Base-by-base conservation (phyloP, 169 alveolate genomes). In the Cryptosporidium xiaoi region DNA sequence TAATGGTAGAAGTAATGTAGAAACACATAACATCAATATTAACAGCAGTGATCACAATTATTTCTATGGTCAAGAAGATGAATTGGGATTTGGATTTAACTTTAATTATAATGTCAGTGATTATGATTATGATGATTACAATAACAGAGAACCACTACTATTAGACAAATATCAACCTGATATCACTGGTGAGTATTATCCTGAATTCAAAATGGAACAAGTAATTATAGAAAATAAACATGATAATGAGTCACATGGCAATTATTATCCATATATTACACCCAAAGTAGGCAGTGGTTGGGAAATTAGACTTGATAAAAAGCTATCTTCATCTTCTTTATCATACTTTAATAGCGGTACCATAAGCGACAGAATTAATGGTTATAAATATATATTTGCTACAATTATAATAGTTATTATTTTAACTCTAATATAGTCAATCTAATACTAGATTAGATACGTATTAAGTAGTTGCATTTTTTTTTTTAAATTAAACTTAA, bases 161-260 rank as follows among this genome's bases (percentile, higher is more conserved):
- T 31, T 77, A n/a, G 87, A 77, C 53, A 77, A 77, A 62, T 77
- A 77, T 34, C 87, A 44, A 12, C 87, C 87, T 20, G 87, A 77
- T 48, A 31, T 77, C 27, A 34, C 71, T 1, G 87, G 87, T 5
- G 34, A 77, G 13, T 53, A 44, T 20, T 77, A 56, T 16, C 87
- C 87, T 16, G 87, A 77, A 62, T 77, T 77, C 51, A 62, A 77
- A 60, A 77, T 77, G 87, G 56, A 69, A 1, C 64, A 69, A 56
- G 13, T 69, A 7, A 20, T 55, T 7, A 51, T 55, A 24, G 67
- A 62, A 20, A 62, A 27, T 15, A 24, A 24, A 62, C 24, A 27
- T 6, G 46, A 62, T 15, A 29, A 33, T 62, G 33, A 62, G 24
- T 24, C 16, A 29, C 16, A 20, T 15, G 46, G 33, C 33, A 15